Evolutionary conservation across 305 asterid species (phyloP).

Genomic region (Fraxinus nigra): DNA sequence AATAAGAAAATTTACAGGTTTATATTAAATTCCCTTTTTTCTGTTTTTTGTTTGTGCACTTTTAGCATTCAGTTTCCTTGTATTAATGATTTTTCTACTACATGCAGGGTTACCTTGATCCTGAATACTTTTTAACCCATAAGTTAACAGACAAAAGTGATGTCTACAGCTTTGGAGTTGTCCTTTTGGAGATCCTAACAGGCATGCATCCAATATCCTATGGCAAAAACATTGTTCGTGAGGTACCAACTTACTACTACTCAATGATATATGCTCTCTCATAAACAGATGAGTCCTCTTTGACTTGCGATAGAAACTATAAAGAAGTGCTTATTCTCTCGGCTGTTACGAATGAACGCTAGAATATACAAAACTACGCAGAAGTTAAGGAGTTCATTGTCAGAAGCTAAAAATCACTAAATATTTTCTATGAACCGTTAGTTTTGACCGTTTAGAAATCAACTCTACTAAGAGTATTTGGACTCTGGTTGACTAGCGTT

Average conservation of each 20-base stretch:
- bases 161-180: constrained; percentile 85
- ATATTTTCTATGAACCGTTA: not conserved
- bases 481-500: not conserved
- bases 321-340: not conserved
- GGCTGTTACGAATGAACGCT: not conserved
- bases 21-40: not conserved
- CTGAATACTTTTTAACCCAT: constrained; percentile 79
- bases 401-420: not conserved
- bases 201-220: constrained; percentile 86
- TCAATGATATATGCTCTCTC: not conserved
- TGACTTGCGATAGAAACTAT: not conserved
- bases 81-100: constrained; percentile 11
- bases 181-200: constrained; percentile 76
- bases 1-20: not conserved
- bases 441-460: not conserved
- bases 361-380: not conserved
- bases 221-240: constrained; percentile 84
- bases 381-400: not conserved
- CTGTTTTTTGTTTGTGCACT: not conserved
- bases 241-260: constrained; percentile 39
- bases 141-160: constrained; percentile 83
- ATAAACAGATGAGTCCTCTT: not conserved
- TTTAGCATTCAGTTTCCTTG: not conserved
- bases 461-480: not conserved
- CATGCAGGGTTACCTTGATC: constrained; percentile 84